Evolutionary conservation across 129 eudicot species (phyloP).

Genomic region (Gnaphalium uliginosum): DNA sequence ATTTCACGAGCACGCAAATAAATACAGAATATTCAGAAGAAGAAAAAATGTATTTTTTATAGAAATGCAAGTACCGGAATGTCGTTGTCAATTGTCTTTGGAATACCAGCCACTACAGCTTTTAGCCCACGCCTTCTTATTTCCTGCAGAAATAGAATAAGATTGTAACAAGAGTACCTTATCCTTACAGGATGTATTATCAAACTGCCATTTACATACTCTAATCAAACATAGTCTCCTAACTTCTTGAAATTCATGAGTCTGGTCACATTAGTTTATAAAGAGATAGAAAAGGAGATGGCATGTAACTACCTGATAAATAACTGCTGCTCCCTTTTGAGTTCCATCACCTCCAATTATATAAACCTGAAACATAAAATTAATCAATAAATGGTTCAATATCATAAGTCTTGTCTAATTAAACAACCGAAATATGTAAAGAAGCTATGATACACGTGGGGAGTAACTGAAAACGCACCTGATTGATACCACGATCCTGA

Average conservation of each 20-base stretch:
- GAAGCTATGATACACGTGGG: slow-evolving; percentile 2
- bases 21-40: neutral
- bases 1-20: neutral
- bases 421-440: slow-evolving; percentile 22
- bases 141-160: slow-evolving; percentile 58
- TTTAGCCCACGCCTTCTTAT: slow-evolving; percentile 75
- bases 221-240: neutral
- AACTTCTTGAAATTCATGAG: neutral
- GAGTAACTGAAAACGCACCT: slow-evolving; percentile 37
- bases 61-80: slow-evolving; percentile 58
- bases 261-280: neutral
- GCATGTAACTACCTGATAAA: slow-evolving; percentile 61
- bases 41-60: neutral
- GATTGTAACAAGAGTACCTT: neutral
- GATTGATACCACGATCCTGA: slow-evolving; percentile 91
- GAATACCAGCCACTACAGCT: slow-evolving; percentile 87
- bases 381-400: slow-evolving; percentile 16
- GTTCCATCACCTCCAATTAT: slow-evolving; percentile 96
- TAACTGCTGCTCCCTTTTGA: slow-evolving; percentile 79
- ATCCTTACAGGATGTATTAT: neutral
- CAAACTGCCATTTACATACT: neutral
- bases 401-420: neutral
- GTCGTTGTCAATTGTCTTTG: slow-evolving; percentile 85
- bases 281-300: neutral
- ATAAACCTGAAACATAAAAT: slow-evolving; percentile 56